phyloP scores from a whole-genome alignment of 257 asterid genomes.

The Leptodermis oblonga region DNA sequence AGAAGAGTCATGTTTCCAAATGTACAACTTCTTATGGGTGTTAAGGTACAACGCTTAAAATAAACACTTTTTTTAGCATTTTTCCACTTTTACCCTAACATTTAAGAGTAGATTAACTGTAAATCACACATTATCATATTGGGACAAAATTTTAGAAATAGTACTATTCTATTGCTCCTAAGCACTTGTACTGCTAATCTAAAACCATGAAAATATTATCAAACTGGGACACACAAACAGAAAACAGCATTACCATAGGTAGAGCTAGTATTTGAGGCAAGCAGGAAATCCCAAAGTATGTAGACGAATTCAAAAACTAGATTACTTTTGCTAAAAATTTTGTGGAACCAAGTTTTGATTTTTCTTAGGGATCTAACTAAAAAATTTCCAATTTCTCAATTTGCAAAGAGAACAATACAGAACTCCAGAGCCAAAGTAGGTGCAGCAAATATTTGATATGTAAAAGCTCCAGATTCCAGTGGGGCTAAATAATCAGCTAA shows the following conservation, averaged over 20 bases:
- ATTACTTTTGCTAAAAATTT: background rate
- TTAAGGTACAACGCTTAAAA: too few relatives aligned
- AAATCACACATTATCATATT: too few relatives aligned
- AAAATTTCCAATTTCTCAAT: background rate
- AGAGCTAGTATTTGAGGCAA: background rate
- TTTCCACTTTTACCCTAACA: too few relatives aligned
- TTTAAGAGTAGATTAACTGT: too few relatives aligned
- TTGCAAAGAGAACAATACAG: background rate
- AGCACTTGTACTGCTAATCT: background rate
- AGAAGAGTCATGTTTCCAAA: too few relatives aligned
- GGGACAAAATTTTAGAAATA: too few relatives aligned
- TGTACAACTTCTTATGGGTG: too few relatives aligned
- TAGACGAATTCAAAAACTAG: background rate
- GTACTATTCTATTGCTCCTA: too few relatives aligned
- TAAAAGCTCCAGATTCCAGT: background rate
- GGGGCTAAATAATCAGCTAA: too few relatives aligned
- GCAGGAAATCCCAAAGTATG: too few relatives aligned
- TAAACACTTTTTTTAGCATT: too few relatives aligned
- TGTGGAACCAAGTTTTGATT: background rate
- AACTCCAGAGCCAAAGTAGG: background rate
- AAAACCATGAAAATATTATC: background rate
- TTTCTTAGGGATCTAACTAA: background rate
- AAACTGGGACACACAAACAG: background rate
- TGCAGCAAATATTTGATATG: background rate
- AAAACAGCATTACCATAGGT: background rate